A percentile compares a stretch with the other conserved stretches of the same genome.
Conservation (phyloP, 805 yeast genomes). For the Saccharomyces cerevisiae region DNA sequence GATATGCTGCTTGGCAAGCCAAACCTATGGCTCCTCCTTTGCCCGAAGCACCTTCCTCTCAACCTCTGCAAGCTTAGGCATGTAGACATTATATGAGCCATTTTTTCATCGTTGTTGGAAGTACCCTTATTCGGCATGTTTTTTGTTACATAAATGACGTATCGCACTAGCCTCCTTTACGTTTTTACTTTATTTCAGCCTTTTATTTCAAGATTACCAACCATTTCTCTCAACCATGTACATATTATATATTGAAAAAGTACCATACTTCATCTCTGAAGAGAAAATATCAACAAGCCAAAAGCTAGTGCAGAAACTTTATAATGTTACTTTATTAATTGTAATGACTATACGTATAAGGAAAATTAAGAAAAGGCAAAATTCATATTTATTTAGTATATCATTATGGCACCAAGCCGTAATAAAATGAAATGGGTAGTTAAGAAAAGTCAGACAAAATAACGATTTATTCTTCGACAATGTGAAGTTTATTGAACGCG, state of each 20-base stretch:
- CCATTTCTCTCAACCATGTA: constrained; percentile 1
- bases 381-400: neutral
- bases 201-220: neutral
- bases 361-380: neutral
- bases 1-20: constrained; percentile 79
- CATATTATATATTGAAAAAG: neutral
- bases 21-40: constrained; percentile 58
- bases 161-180: neutral
- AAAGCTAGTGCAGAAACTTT: neutral
- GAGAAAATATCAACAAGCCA: neutral
- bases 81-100: neutral
- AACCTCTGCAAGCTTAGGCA: constrained; percentile 30
- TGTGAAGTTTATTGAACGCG: constrained; percentile 15
- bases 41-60: constrained; percentile 34
- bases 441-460: neutral
- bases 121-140: neutral
- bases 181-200: neutral
- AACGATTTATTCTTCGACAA: constrained; percentile 9
- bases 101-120: neutral
- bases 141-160: neutral
- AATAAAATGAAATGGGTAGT: neutral
- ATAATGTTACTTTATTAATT: neutral
- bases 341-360: neutral
- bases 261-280: neutral
- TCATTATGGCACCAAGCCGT: neutral